Base-by-base conservation (phyloP, 2,329 filamentous ascomycete genomes). In the Cladophialophora psammophila region DNA sequence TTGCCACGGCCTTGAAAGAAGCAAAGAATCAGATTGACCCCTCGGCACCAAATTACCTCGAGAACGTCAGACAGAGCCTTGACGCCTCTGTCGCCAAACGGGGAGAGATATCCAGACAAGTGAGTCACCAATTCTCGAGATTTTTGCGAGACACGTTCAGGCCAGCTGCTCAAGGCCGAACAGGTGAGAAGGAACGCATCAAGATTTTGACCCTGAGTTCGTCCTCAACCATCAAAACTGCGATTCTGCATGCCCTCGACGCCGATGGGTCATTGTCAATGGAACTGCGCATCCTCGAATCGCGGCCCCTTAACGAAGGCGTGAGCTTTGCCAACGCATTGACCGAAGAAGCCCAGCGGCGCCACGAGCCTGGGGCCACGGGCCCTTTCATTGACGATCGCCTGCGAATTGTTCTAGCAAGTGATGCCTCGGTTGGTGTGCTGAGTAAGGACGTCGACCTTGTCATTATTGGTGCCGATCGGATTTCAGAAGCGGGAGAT, bases 291-390 rank as follows among this genome's bases (percentile, higher is more conserved):
- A 80, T 92, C 35, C 80, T 92, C 3, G 89, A 91, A 75, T 91
- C 89, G 2, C 81, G 89, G 0, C 90, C 90, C 0, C 80, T 88
- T 0, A 91, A 84, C 69, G 89, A 92, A 76, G 90, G 89, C 7
- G 86, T 86, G 4, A 83, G 80, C 8, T 81, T 88, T 60, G 87
- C 86, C 5, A 79, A 78, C n/a, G 77, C 76, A 4, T 66, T 86
- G 70, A 74, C 77, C 64, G 56, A 71, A 69, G 42, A 66, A 66
- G 64, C 76, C 70, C 7, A 67, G 72, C 8, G 75, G 71, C 31
- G 71, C 69, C 54, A 64, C 67, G 34, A 74, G 67, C 56, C 74
- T 68, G 64, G 67, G 63, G 68, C 68, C 45, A 32, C n/a, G 1
- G 63, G 64, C 20, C 69, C 64, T 83, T 2, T 73, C 78, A 0